Evolutionary conservation across 345 rosid species (phyloP).

Genomic region (Syzygium jambos): DNA sequence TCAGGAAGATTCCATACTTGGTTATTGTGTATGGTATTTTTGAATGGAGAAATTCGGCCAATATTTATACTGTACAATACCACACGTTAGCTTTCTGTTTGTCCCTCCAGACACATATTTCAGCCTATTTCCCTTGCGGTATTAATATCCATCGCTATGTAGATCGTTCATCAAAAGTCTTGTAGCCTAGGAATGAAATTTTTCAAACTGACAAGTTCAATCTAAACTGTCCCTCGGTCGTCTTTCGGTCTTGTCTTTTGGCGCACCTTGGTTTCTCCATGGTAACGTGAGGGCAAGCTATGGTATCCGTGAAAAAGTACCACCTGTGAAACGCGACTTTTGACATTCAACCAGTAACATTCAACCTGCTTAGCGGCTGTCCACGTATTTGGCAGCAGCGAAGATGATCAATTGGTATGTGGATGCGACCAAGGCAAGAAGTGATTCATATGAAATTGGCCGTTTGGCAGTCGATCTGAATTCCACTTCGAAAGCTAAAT

Average conservation of each 20-base stretch:
- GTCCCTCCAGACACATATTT: too few species aligned
- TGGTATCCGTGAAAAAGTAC: not conserved
- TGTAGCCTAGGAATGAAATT: not conserved
- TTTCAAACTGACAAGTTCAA: not conserved
- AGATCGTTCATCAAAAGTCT: not conserved
- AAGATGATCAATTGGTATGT: not conserved
- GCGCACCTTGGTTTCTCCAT: not conserved
- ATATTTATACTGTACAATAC: not conserved
- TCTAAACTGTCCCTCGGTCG: not conserved
- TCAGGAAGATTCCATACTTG: not conserved
- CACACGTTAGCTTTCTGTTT: not conserved
- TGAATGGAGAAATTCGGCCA: not conserved
- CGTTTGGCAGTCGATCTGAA: not conserved
- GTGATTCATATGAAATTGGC: not conserved
- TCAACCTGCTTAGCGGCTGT: not conserved
- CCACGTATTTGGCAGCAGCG: not conserved
- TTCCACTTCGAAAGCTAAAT: not conserved
- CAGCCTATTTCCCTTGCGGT: not conserved
- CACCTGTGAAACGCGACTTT: not conserved
- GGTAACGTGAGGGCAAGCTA: not conserved
- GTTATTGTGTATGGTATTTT: too few species aligned
- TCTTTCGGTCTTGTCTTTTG: not conserved
- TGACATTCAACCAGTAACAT: not conserved
- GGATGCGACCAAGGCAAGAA: not conserved
- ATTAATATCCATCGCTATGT: not conserved